phyloP scores from a whole-genome alignment of 768 basidiomycete genomes.

The Cyclocybe aegerita region DNA sequence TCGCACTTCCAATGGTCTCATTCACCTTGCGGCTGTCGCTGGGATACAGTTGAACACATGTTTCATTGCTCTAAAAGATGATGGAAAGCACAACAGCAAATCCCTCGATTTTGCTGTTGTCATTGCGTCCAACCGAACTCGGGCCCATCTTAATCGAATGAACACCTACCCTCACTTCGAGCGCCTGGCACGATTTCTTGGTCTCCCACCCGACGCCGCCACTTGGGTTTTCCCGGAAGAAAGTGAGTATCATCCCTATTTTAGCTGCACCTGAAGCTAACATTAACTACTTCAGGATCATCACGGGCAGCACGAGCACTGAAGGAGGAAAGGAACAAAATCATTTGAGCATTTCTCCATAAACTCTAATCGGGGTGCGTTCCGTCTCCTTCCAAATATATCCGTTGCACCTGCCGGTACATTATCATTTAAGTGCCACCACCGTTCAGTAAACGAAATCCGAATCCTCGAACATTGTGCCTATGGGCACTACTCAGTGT shows the following conservation, averaged over 20 bases:
- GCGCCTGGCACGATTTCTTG: neutral
- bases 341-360: constrained; percentile 22
- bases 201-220: neutral
- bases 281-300: neutral
- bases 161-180: neutral
- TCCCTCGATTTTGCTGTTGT: neutral
- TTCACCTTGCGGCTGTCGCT: neutral
- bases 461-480: too few species aligned
- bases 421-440: too few species aligned
- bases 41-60: neutral
- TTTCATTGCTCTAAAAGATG: neutral
- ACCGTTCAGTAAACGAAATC: too few species aligned
- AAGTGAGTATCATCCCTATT: neutral
- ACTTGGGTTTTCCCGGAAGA: neutral
- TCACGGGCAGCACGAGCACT: neutral
- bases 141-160: neutral
- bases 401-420: too few species aligned
- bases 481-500: too few species aligned
- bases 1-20: neutral
- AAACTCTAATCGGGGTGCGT: too few species aligned
- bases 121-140: neutral
- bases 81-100: neutral
- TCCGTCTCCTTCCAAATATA: too few species aligned
- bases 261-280: neutral
- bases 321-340: neutral